phyloP scores from a whole-genome alignment of 495 filamentous ascomycete genomes.

The Poronia punctata region DNA sequence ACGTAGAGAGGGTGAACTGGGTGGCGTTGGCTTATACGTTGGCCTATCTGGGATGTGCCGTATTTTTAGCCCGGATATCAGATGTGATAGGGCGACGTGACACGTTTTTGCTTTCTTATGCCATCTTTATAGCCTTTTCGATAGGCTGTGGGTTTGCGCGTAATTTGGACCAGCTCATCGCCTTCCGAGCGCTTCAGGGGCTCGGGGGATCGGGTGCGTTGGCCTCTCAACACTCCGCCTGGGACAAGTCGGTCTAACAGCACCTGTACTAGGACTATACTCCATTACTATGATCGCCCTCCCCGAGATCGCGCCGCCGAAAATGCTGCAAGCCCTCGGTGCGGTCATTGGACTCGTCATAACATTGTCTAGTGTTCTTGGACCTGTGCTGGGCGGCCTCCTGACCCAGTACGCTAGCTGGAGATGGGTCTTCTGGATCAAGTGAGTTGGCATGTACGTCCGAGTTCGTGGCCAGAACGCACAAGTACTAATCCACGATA shows the following conservation, averaged over 20 bases:
- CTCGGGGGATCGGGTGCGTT: conserved; percentile 37
- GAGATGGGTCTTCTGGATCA: conserved; percentile 47
- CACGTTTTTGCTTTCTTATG: conserved; percentile 38
- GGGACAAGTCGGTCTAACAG: conserved; percentile 4
- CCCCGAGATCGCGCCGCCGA: conserved; percentile 41
- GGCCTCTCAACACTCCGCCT: too few relatives aligned
- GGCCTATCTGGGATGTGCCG: conserved; percentile 36
- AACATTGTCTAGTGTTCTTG: conserved; percentile 33
- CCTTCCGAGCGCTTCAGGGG: conserved; percentile 37
- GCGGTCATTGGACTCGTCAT: conserved; percentile 27
- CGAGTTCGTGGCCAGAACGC: not conserved
- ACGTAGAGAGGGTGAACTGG: conserved; percentile 35
- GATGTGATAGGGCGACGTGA: conserved; percentile 46
- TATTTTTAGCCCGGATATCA: conserved; percentile 44
- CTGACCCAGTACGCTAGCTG: conserved; percentile 31
- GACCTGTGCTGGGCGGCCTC: conserved; percentile 40
- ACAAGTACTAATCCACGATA: too few relatives aligned
- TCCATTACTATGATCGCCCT: conserved; percentile 48
- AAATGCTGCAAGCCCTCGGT: conserved; percentile 29
- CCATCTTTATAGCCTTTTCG: conserved; percentile 51
- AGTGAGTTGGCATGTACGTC: conserved; percentile 33
- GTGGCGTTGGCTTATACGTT: conserved; percentile 40
- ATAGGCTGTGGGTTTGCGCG: conserved; percentile 43
- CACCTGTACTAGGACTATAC: conserved; percentile 36
- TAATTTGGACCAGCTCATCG: conserved; percentile 40